Percentiles rank a stretch among this genome's conserved stretches.
phyloP scores from a whole-genome alignment of 805 yeast genomes.

The Wickerhamiella hasegawae region DNA sequence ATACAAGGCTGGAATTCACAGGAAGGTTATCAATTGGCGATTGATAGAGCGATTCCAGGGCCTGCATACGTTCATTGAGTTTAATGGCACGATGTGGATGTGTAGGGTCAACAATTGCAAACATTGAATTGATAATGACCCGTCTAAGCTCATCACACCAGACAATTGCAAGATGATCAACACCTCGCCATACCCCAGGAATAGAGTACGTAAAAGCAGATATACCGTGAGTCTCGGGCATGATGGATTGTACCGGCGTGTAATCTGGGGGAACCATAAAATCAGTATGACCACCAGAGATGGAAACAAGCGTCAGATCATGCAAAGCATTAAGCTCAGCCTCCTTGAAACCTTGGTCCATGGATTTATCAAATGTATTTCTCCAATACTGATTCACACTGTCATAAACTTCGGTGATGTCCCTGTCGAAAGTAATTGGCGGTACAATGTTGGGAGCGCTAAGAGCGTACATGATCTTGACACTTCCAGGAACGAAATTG shows the following conservation, averaged over 20 bases:
- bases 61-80: conserved; percentile 38
- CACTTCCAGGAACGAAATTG: conserved; percentile 53
- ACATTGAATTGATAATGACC: conserved; percentile 39
- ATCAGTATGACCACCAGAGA: conserved; percentile 79
- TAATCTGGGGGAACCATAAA: conserved; percentile 79
- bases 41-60: conserved; percentile 4
- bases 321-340: conserved; percentile 31
- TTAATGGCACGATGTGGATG: conserved; percentile 32
- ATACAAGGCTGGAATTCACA: not conserved
- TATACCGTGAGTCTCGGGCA: conserved; percentile 65
- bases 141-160: conserved; percentile 87
- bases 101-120: conserved; percentile 39
- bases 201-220: conserved; percentile 74
- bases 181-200: conserved; percentile 84
- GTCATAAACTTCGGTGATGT: conserved; percentile 56
- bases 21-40: conserved; percentile 4
- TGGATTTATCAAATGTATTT: conserved; percentile 29
- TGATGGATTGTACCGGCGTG: conserved; percentile 51
- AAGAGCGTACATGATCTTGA: conserved; percentile 70
- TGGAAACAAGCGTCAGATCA: conserved; percentile 58
- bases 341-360: conserved; percentile 1
- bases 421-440: conserved; percentile 88
- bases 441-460: conserved; percentile 88
- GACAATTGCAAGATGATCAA: conserved; percentile 87
- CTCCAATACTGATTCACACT: conserved; percentile 71